A percentile compares a stretch with the other conserved stretches of the same genome.
phyloP scores from a whole-genome alignment of 352 stramenopile species.

The Phytophthora sojae region DNA sequence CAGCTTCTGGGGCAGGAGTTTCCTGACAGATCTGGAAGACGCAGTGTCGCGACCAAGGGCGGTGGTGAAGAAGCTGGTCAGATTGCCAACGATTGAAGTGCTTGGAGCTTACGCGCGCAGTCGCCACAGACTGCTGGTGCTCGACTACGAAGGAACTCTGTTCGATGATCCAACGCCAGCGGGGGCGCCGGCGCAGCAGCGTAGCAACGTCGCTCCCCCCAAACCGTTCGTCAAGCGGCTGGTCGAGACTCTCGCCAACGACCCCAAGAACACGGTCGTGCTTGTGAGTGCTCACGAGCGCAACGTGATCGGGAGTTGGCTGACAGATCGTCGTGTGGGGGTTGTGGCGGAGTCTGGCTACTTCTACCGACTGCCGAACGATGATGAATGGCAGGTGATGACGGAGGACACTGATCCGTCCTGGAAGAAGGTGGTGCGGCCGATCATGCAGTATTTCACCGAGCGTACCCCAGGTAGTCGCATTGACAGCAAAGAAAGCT shows the following conservation, averaged over 20 bases:
- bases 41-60: conserved; percentile 44
- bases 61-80: conserved; percentile 56
- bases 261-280: conserved; percentile 67
- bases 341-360: conserved; percentile 72
- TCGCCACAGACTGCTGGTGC: conserved; percentile 70
- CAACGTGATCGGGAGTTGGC: conserved; percentile 79
- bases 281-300: conserved; percentile 70
- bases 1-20: conserved; percentile 86
- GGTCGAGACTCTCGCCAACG: conserved; percentile 59
- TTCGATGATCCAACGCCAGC: conserved; percentile 48
- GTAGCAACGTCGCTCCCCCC: conserved; percentile 57
- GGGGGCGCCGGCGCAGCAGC: conserved; percentile 50
- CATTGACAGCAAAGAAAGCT: conserved; percentile 73
- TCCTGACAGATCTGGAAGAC: conserved; percentile 78
- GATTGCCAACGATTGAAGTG: conserved; percentile 47
- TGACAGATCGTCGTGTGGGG: conserved; percentile 62
- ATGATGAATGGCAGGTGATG: conserved; percentile 67
- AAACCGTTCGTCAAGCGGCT: conserved; percentile 72
- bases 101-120: conserved; percentile 70
- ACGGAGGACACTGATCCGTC: conserved; percentile 64
- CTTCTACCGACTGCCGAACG: conserved; percentile 62
- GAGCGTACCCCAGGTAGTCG: conserved; percentile 74
- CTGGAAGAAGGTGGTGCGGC: conserved; percentile 77
- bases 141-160: conserved; percentile 86
- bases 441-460: conserved; percentile 82